A percentile compares a stretch with the other conserved stretches of the same genome.
Conservation (phyloP, 2,329 filamentous ascomycete genomes). For the Fusarium tjaetaba region DNA sequence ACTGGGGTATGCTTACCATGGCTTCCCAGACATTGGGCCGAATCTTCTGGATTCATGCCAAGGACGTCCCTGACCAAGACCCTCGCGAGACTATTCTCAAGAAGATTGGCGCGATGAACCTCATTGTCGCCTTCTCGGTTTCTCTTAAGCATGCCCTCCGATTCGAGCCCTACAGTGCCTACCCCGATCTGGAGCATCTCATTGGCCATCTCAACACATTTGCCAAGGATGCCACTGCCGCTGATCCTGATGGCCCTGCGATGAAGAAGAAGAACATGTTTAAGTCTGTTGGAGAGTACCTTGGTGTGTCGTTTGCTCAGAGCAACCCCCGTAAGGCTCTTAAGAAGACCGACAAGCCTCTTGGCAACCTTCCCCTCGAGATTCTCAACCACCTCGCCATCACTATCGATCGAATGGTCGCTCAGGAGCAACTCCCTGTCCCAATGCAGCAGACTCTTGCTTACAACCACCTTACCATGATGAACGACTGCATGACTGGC, state of each 20-base stretch:
- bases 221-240: slow-evolving; percentile 63
- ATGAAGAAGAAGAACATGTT: slow-evolving; percentile 61
- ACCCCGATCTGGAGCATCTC: slow-evolving; percentile 76
- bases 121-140: slow-evolving; percentile 80
- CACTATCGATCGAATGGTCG: slow-evolving; percentile 70
- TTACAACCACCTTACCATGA: slow-evolving; percentile 67
- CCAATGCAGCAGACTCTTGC: slow-evolving; percentile 69
- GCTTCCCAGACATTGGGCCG: slow-evolving; percentile 76
- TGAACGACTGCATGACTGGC: slow-evolving; percentile 78
- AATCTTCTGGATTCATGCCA: slow-evolving; percentile 84
- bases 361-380: slow-evolving; percentile 86
- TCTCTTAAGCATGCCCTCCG: slow-evolving; percentile 84
- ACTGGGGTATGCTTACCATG: slow-evolving; percentile 68
- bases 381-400: slow-evolving; percentile 77
- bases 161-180: slow-evolving; percentile 83
- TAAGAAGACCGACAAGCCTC: slow-evolving; percentile 76
- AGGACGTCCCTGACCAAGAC: slow-evolving; percentile 58
- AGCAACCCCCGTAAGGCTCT: slow-evolving; percentile 82
- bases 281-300: slow-evolving; percentile 75
- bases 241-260: slow-evolving; percentile 48
- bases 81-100: slow-evolving; percentile 74
- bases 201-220: slow-evolving; percentile 80
- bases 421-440: slow-evolving; percentile 63
- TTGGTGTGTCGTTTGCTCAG: slow-evolving; percentile 79
- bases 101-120: slow-evolving; percentile 80